Percentiles rank a stretch among this genome's conserved stretches.
Evolutionary conservation across 2,329 filamentous ascomycete species (phyloP).

Genomic region (Diplodia mutila): DNA sequence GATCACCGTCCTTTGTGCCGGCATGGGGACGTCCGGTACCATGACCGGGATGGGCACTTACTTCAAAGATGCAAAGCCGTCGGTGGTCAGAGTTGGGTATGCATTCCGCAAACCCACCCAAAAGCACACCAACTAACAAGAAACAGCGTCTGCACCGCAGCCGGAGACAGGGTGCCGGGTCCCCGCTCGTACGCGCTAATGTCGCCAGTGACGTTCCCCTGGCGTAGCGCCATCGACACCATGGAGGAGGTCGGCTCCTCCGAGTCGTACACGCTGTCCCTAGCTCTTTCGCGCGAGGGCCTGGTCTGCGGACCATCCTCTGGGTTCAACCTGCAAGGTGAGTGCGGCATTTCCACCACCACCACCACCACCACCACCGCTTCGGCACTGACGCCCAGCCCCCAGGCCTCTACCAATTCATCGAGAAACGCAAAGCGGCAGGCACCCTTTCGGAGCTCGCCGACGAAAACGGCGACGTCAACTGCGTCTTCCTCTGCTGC

Average conservation of each 20-base stretch:
- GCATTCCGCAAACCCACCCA: background rate
- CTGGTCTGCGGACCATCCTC: slow-evolving; percentile 65
- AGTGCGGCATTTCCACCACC: slow-evolving; percentile 26
- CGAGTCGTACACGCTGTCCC: slow-evolving; percentile 58
- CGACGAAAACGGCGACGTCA: slow-evolving; percentile 51
- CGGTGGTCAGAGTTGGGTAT: slow-evolving; percentile 30
- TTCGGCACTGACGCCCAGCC: background rate
- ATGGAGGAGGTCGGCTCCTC: slow-evolving; percentile 61
- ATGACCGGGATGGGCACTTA: slow-evolving; percentile 45
- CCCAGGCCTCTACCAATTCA: slow-evolving; percentile 51
- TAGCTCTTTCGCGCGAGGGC: slow-evolving; percentile 61
- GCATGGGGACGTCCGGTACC: slow-evolving; percentile 61
- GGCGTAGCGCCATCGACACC: slow-evolving; percentile 58
- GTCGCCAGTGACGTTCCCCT: slow-evolving; percentile 60
- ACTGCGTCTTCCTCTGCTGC: slow-evolving; percentile 65
- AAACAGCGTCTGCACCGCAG: slow-evolving; percentile 58
- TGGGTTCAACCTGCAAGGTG: slow-evolving; percentile 57
- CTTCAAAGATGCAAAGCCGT: slow-evolving; percentile 53
- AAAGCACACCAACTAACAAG: background rate
- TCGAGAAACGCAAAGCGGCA: slow-evolving; percentile 54
- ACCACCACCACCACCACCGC: too few relatives aligned
- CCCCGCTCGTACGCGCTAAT: slow-evolving; percentile 58
- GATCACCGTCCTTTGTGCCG: slow-evolving; percentile 60
- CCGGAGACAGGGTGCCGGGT: slow-evolving; percentile 62
- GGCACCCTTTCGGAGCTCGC: slow-evolving; percentile 51